Conservation (phyloP, 768 basidiomycete genomes). For the Pleurotus sapidus region DNA sequence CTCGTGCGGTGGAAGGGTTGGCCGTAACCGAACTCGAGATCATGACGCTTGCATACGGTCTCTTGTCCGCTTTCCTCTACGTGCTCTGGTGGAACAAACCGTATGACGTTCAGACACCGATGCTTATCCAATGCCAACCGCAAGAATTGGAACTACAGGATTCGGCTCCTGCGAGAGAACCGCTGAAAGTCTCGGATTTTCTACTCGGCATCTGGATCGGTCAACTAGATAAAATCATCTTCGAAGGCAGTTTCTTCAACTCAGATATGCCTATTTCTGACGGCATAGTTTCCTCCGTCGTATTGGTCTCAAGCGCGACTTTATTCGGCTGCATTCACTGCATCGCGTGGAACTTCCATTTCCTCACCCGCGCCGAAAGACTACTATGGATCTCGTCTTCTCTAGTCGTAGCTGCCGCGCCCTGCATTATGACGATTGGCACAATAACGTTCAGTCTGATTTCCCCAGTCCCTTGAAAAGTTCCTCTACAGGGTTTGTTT, state of each 20-base stretch:
- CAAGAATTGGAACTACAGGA: not conserved
- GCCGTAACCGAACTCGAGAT: conserved; percentile 33
- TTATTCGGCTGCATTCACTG: conserved; percentile 24
- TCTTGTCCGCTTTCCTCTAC: conserved; percentile 27
- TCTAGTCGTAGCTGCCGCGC: conserved; percentile 12
- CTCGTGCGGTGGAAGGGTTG: conserved; percentile 19
- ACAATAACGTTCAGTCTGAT: too few species aligned
- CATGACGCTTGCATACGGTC: conserved; percentile 29
- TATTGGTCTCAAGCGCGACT: not conserved
- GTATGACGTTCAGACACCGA: conserved; percentile 23
- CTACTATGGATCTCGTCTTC: conserved; percentile 21
- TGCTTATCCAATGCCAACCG: conserved; percentile 9
- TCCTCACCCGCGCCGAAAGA: conserved; percentile 17
- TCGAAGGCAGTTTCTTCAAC: not conserved
- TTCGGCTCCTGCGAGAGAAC: not conserved
- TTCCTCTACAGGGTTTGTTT: too few species aligned
- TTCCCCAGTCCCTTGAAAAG: too few species aligned
- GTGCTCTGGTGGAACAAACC: conserved; percentile 39
- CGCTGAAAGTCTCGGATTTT: not conserved
- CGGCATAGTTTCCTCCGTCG: not conserved
- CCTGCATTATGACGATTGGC: not conserved
- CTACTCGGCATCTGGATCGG: not conserved
- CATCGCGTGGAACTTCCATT: conserved; percentile 23
- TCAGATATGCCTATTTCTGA: too few species aligned
- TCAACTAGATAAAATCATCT: not conserved